Base-by-base conservation (phyloP, 2,329 filamentous ascomycete species). In the Monilinia laxa region DNA sequence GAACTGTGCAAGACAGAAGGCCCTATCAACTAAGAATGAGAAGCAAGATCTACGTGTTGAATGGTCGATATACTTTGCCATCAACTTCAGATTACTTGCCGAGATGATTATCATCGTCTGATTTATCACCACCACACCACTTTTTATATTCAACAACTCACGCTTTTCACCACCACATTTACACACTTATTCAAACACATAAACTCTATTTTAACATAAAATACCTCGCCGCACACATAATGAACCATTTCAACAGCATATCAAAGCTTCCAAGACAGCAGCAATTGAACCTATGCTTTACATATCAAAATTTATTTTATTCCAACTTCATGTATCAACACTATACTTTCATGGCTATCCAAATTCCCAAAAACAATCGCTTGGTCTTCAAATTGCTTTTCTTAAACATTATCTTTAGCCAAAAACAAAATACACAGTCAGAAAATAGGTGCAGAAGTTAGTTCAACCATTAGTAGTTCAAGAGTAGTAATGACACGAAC, bases 401-500 rank as follows among this genome's bases (percentile, higher is more conserved):
- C 4, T 23, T 9, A 3, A 49, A 20, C 7, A 60, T 6, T 23
- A 49, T 25, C 7, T 35, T 38, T 9, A 38, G 6, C 20, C n/a
- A 60, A 7, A 51, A 38, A 38, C 6, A 12, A 38, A 38, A 38
- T n/a, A 38, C 9, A 60, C 58, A 51, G 58, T 51, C 45, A 18
- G 58, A 51, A 25, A 49, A 51, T 47, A 60, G n/a, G n/a, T 60
- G 7, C 25, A 35, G 40, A 31, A 35, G 58, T 60, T 14, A 51
- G n/a, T 60, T 51, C 58, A 60, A 25, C 45, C 58, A 25, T 38
- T 51, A 60, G 58, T 18, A 45, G 58, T 60, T 51, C 58, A 38
- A 60, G 58, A 20, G 58, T 60, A 60, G 58, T 60, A 60, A 51
- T 60, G 58, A 60, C 58, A 60, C 20, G 58, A 38, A 60, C 58